Evolutionary conservation across 73 alveolate genomes (phyloP).

Genomic region (Paraurostyla sp.): DNA sequence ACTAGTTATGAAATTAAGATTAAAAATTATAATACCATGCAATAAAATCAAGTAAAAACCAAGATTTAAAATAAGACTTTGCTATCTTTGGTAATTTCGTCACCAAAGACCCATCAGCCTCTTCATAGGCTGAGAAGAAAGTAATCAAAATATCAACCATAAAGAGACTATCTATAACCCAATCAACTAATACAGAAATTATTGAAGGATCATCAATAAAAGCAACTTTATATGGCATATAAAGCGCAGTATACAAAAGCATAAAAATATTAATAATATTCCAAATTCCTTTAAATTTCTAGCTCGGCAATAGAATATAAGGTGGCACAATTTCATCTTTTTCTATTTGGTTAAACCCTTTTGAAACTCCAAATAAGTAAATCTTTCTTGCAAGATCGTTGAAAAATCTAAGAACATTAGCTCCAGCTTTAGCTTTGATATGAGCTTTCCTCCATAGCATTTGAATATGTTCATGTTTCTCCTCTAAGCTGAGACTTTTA

Average conservation of each 20-base stretch:
- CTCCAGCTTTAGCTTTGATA: conserved; percentile 65
- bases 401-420: neutral
- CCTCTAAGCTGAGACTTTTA: neutral
- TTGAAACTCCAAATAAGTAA: conserved; percentile 53
- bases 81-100: neutral
- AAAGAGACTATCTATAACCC: conserved; percentile 60
- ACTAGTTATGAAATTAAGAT: neutral
- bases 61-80: neutral
- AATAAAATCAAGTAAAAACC: conserved; percentile 43
- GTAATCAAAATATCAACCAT: conserved; percentile 68
- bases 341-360: conserved; percentile 1
- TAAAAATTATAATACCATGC: conserved; percentile 23
- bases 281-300: conserved; percentile 61
- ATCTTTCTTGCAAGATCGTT: conserved; percentile 52
- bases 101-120: conserved; percentile 50
- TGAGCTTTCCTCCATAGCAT: conserved; percentile 28
- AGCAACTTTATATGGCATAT: conserved; percentile 77
- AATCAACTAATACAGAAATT: conserved; percentile 36
- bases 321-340: neutral
- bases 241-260: conserved; percentile 77
- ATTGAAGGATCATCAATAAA: conserved; percentile 65
- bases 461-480: neutral
- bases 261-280: conserved; percentile 62
- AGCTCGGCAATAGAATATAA: conserved; percentile 36
- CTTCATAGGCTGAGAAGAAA: conserved; percentile 72